Conservation (phyloP, 192 early-diverging fungal genomes). For the Coemansia sp. region DNA sequence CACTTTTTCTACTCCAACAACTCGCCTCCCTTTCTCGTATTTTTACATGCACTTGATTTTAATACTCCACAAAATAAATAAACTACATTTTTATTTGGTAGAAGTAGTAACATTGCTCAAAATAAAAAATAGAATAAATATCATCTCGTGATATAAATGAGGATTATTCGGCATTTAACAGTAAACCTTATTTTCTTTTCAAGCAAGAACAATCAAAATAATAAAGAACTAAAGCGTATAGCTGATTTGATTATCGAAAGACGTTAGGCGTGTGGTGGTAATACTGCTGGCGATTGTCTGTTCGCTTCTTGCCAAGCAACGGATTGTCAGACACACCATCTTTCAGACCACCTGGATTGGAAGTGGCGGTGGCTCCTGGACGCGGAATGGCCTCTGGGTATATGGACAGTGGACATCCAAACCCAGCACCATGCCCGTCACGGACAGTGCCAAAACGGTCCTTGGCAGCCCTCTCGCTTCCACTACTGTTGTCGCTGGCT, state of each 20-base stretch:
- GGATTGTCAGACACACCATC: not conserved
- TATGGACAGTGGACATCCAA: conserved; percentile 17
- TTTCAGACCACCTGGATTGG: conserved; percentile 25
- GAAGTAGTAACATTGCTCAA: not conserved
- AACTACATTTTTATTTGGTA: not conserved
- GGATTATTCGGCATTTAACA: no score
- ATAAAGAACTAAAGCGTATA: no score
- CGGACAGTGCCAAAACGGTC: not conserved
- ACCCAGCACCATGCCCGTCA: not conserved
- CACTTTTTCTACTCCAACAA: not conserved
- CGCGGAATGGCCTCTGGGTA: conserved; percentile 48
- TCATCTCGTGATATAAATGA: not conserved
- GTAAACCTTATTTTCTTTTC: no score
- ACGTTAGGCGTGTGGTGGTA: not conserved
- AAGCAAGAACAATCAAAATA: no score
- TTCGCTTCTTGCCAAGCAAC: not conserved
- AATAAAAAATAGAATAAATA: not conserved
- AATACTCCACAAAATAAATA: conserved; percentile 7
- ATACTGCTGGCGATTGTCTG: not conserved
- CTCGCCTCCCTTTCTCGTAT: no score
- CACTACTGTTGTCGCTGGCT: conserved; percentile 4
- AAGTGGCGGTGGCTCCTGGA: conserved; percentile 28
- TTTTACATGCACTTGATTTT: not conserved
- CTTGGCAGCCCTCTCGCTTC: not conserved
- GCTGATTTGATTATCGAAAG: not conserved